Conservation (phyloP, 768 basidiomycete species). For the Trametes cingulata region DNA sequence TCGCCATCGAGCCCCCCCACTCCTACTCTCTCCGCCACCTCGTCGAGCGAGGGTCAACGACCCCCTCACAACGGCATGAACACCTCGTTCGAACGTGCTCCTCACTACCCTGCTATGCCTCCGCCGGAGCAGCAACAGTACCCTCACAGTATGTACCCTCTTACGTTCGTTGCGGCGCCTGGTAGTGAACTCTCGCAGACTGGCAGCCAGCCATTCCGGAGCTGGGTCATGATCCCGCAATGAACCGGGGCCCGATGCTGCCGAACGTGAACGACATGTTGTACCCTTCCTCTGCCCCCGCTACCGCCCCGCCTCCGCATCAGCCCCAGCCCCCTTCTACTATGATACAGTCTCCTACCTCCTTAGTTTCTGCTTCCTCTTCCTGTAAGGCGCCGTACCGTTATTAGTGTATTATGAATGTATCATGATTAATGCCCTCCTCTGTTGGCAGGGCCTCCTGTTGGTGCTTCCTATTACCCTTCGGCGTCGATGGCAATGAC, state of each 20-base stretch:
- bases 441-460: slow-evolving; percentile 49
- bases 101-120: slow-evolving; percentile 30
- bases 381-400: slow-evolving; percentile 76
- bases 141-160: slow-evolving; percentile 32
- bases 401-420: slow-evolving; percentile 68
- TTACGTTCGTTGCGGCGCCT: slow-evolving; percentile 18
- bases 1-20: slow-evolving; percentile 46
- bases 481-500: slow-evolving; percentile 5
- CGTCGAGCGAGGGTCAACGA: slow-evolving; percentile 39
- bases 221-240: slow-evolving; percentile 28
- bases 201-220: slow-evolving; percentile 32
- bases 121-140: slow-evolving; percentile 27
- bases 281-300: slow-evolving; percentile 20
- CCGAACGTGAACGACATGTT: slow-evolving; percentile 33
- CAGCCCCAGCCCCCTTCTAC: slow-evolving; percentile 31
- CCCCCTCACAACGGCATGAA: slow-evolving; percentile 31
- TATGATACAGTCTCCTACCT: slow-evolving; percentile 45
- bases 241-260: slow-evolving; percentile 27
- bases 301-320: slow-evolving; percentile 16
- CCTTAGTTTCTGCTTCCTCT: slow-evolving; percentile 47
- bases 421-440: slow-evolving; percentile 67
- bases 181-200: slow-evolving; percentile 33
- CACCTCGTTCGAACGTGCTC: slow-evolving; percentile 35
- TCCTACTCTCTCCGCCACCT: slow-evolving; percentile 48
- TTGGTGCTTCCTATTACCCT: slow-evolving; percentile 21